These are phyloP conservation scores for Yarrowia hollandica DNA, from an alignment of 805 yeast species.

Conservation along the genomic window DNA sequence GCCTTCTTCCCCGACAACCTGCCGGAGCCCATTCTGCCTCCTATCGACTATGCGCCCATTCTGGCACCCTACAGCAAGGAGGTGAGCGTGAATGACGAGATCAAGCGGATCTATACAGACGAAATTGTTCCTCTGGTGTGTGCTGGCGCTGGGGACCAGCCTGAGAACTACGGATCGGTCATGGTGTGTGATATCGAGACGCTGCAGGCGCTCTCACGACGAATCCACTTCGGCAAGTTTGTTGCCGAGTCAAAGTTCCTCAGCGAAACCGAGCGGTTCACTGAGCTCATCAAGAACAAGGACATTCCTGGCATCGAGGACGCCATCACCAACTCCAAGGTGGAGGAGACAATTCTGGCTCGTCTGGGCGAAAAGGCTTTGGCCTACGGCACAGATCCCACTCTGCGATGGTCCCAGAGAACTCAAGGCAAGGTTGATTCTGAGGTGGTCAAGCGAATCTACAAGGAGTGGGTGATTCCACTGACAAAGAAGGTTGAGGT, in stretches of 20 bases:
- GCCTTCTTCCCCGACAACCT: conserved; percentile 78
- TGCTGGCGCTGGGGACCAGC: conserved; percentile 66
- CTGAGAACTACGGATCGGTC: conserved; percentile 85
- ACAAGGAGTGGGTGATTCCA: conserved; percentile 87
- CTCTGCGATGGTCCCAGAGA: conserved; percentile 63
- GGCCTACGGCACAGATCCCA: conserved; percentile 86
- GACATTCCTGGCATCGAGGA: conserved; percentile 74
- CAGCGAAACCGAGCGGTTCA: conserved; percentile 62
- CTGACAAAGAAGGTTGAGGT: conserved; percentile 94
- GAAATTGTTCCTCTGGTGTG: conserved; percentile 76
- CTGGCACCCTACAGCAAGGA: conserved; percentile 74
- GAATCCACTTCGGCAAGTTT: conserved; percentile 96
- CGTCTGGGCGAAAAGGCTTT: conserved; percentile 79
- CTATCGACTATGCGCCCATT: conserved; percentile 72
- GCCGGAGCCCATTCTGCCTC: conserved; percentile 73
- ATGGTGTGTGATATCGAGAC: conserved; percentile 82
- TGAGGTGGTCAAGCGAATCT: conserved; percentile 76
- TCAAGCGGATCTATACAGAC: conserved; percentile 64
- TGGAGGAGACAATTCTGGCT: conserved; percentile 78
- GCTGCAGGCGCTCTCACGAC: conserved; percentile 81
- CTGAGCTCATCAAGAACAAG: conserved; percentile 58
- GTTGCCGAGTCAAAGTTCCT: conserved; percentile 94
- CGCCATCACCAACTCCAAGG: conserved; percentile 83
- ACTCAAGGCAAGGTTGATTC: conserved; percentile 77
- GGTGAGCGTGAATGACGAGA: conserved; percentile 71